phyloP scores from a whole-genome alignment of 2,329 filamentous ascomycete species.

The Didymella pinodella region DNA sequence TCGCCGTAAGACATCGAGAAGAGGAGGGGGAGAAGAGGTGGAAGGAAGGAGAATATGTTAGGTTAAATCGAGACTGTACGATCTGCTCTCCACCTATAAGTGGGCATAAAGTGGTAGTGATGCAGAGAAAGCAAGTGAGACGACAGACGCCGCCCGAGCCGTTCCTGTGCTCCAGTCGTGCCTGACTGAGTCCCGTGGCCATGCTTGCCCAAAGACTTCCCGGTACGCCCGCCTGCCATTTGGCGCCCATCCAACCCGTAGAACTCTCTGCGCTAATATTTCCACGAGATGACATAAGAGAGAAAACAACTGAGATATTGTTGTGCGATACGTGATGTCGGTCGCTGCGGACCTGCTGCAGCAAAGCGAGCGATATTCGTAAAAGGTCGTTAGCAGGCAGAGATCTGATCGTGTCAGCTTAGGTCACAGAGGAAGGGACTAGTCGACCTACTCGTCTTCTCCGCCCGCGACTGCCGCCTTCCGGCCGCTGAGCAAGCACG shows the following conservation, averaged over 20 bases:
- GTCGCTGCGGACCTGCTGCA: neutral
- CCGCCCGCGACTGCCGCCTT: conserved; percentile 82
- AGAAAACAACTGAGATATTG: neutral
- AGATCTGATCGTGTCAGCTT: conserved; percentile 9
- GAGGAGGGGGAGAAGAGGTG: neutral
- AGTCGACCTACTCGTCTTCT: conserved; percentile 66
- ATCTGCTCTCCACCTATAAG: neutral
- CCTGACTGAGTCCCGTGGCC: conserved; percentile 5
- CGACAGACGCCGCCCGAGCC: conserved; percentile 6
- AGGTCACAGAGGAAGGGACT: neutral
- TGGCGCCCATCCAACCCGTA: conserved; percentile 8
- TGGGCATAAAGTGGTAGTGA: neutral
- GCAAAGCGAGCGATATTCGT: neutral
- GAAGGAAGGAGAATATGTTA: neutral
- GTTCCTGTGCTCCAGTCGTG: conserved; percentile 8
- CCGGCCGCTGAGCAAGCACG: conserved; percentile 83
- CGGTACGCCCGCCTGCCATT: conserved; percentile 13
- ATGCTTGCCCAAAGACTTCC: conserved; percentile 9
- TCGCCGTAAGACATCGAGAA: neutral
- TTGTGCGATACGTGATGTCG: neutral
- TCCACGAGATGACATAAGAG: conserved; percentile 2
- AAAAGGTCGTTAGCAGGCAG: conserved; percentile 11
- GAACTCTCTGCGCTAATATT: conserved; percentile 16
- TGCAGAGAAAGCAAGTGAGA: conserved; percentile 3
- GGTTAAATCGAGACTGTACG: neutral